Conservation (phyloP, 139 green algal species). For the Volvox reticuliferus region DNA sequence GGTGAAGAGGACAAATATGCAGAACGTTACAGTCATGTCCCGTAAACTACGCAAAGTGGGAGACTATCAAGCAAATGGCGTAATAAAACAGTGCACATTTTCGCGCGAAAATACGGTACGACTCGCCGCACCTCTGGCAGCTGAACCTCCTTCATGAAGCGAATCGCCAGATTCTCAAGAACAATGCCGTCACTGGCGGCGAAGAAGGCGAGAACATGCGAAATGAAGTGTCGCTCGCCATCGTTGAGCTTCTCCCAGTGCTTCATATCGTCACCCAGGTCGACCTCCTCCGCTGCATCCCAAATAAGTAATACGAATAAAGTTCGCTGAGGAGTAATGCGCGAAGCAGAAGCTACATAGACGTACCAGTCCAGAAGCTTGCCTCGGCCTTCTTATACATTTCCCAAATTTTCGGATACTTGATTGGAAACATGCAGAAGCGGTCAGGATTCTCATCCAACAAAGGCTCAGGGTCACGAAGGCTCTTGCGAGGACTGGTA, state of each 20-base stretch:
- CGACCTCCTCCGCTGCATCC: constrained; percentile 76
- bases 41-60: no score
- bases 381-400: constrained; percentile 98
- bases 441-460: constrained; percentile 91
- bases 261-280: constrained; percentile 91
- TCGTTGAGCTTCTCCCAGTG: constrained; percentile 94
- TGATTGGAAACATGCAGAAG: constrained; percentile 96
- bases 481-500: constrained; percentile 35
- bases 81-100: no score
- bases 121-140: constrained; percentile 80
- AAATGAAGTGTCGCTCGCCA: constrained; percentile 96
- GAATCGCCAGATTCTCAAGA: constrained; percentile 93
- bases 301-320: neutral
- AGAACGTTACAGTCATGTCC: no score
- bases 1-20: no score
- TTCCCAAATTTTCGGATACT: constrained; percentile 84
- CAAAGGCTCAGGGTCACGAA: constrained; percentile 74
- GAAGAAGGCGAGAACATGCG: constrained; percentile 98
- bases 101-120: no score
- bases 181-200: constrained; percentile 98
- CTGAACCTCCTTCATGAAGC: constrained; percentile 94
- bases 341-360: neutral
- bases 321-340: neutral
- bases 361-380: constrained; percentile 90
- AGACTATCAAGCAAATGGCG: no score